phyloP scores from a whole-genome alignment of 2,329 filamentous ascomycete genomes.

The Aspergillus arachidicola region DNA sequence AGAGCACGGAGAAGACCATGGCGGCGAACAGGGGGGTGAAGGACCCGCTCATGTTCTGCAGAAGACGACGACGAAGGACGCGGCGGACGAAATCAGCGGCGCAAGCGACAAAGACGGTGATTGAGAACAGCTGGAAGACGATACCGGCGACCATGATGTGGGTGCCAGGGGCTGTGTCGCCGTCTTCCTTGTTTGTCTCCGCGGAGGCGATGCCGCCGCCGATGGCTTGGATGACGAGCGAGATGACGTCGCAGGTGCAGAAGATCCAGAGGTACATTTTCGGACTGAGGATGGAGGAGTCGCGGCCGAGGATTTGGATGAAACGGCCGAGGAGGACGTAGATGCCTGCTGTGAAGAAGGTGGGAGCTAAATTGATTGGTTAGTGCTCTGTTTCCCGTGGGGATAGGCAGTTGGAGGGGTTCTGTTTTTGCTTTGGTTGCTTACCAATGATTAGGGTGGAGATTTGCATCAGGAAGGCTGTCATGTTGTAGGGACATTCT shows the following conservation, averaged over 20 bases:
- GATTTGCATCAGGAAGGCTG: conserved; percentile 56
- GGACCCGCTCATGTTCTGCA: conserved; percentile 28
- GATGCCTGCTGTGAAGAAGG: conserved; percentile 56
- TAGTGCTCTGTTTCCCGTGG: neutral
- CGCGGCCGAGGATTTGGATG: conserved; percentile 47
- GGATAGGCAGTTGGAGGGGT: neutral
- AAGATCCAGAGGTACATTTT: conserved; percentile 53
- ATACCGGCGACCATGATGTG: conserved; percentile 58
- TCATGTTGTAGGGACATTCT: conserved; percentile 52
- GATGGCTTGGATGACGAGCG: conserved; percentile 58
- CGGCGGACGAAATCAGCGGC: conserved; percentile 52
- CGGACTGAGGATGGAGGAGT: conserved; percentile 48
- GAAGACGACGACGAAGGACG: conserved; percentile 26
- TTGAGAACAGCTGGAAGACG: conserved; percentile 59
- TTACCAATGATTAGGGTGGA: conserved; percentile 44
- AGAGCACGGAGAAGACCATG: conserved; percentile 45
- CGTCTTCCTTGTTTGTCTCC: conserved; percentile 47
- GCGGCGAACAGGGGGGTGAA: conserved; percentile 39
- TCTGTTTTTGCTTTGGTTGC: neutral
- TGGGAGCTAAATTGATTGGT: conserved; percentile 38
- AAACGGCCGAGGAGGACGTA: conserved; percentile 54
- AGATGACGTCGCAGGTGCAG: conserved; percentile 57
- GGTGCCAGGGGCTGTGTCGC: conserved; percentile 52
- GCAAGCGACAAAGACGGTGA: conserved; percentile 55
- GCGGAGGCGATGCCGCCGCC: conserved; percentile 56